phyloP scores from a whole-genome alignment of 176 grass and related monocot species.

The Pontederia crassipes region DNA sequence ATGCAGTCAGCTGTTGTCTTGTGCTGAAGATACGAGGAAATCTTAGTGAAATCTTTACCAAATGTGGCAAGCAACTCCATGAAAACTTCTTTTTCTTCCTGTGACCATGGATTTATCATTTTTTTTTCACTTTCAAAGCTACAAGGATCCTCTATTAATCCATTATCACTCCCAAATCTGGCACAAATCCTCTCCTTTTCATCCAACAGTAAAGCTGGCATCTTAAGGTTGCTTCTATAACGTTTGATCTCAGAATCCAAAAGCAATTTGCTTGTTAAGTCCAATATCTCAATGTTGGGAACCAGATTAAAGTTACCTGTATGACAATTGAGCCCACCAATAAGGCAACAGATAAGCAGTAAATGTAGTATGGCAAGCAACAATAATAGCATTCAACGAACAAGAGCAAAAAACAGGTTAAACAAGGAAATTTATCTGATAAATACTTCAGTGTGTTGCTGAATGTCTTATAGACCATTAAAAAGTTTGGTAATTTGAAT shows the following conservation, averaged over 20 bases:
- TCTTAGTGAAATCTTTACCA: conserved; percentile 93
- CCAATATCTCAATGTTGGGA: conserved; percentile 48
- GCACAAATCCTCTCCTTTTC: conserved; percentile 38
- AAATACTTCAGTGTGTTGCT: no score
- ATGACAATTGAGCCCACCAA: not conserved
- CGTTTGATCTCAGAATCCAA: conserved; percentile 64
- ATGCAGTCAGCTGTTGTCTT: conserved; percentile 95
- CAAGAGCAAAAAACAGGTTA: no score
- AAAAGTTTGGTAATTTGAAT: no score
- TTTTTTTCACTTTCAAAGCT: conserved; percentile 51
- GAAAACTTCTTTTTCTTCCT: conserved; percentile 72
- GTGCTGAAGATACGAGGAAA: conserved; percentile 60
- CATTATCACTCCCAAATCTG: conserved; percentile 53
- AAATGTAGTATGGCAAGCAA: no score
- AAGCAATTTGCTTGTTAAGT: conserved; percentile 48
- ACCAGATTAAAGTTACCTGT: conserved; percentile 53
- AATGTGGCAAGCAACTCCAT: conserved; percentile 83
- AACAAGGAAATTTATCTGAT: no score
- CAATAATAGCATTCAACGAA: no score
- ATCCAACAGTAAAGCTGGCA: conserved; percentile 71
- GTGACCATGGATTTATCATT: conserved; percentile 78
- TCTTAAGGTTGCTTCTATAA: conserved; percentile 69
- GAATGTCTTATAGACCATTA: no score
- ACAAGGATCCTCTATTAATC: conserved; percentile 65
- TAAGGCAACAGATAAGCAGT: no score